Conservation (phyloP, 345 rosid species). For the Cochlearia excelsa region DNA sequence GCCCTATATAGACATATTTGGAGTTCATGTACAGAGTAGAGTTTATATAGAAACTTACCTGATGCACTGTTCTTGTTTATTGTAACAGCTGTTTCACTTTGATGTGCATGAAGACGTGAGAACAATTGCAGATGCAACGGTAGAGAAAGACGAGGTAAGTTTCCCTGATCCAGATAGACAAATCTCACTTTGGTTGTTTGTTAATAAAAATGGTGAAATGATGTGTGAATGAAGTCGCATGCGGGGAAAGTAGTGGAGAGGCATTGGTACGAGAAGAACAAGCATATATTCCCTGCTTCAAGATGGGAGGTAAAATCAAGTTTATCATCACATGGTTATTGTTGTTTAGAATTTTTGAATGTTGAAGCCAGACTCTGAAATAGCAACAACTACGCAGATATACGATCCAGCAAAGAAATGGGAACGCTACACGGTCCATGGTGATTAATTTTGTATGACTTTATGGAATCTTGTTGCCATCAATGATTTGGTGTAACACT, state of each 20-base stretch:
- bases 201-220: slow-evolving; percentile 5
- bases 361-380: too few relatives aligned
- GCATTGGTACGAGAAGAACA: slow-evolving; percentile 99
- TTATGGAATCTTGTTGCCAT: slow-evolving; percentile 10
- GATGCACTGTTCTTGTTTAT: neutral
- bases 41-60: neutral
- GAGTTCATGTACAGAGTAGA: neutral
- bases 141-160: slow-evolving; percentile 93
- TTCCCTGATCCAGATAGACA: neutral
- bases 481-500: slow-evolving; percentile 2
- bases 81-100: slow-evolving; percentile 86
- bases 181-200: neutral
- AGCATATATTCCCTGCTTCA: slow-evolving; percentile 98
- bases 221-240: slow-evolving; percentile 58
- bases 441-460: slow-evolving; percentile 47
- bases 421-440: slow-evolving; percentile 96
- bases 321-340: too few relatives aligned
- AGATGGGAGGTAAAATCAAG: slow-evolving; percentile 80
- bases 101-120: slow-evolving; percentile 98
- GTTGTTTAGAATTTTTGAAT: too few relatives aligned
- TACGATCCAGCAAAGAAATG: slow-evolving; percentile 87
- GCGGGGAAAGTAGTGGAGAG: slow-evolving; percentile 99
- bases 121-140: slow-evolving; percentile 93
- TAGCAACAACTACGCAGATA: slow-evolving; percentile 41
- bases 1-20: neutral